These are phyloP conservation scores for Leishmania gerbilli DNA, from an alignment of 208 protist genomes.

Conservation along the genomic window DNA sequence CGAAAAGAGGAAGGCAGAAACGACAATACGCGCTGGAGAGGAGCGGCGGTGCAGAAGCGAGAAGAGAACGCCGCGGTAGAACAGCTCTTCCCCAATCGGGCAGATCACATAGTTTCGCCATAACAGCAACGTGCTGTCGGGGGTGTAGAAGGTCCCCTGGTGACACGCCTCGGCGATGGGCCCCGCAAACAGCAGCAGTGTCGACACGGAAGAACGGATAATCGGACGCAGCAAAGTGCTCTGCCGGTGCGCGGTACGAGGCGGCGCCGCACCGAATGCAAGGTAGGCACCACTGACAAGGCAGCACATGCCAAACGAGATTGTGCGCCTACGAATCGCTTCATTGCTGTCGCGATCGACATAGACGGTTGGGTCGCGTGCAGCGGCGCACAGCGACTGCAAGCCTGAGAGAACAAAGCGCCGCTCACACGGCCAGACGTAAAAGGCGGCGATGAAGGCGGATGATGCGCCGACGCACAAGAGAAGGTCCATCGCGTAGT, in stretches of 20 bases:
- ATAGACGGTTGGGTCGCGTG: conserved; percentile 26
- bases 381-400: conserved; percentile 39
- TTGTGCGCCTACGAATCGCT: conserved; percentile 40
- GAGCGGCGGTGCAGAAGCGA: conserved; percentile 38
- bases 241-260: background rate
- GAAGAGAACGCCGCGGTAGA: conserved; percentile 75
- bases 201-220: conserved; percentile 23
- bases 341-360: conserved; percentile 47
- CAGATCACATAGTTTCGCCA: conserved; percentile 60
- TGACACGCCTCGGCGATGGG: conserved; percentile 30
- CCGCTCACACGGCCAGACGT: conserved; percentile 55
- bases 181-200: conserved; percentile 50
- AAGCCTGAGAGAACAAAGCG: conserved; percentile 31
- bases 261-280: background rate
- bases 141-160: conserved; percentile 2
- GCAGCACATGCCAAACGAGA: conserved; percentile 26
- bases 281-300: conserved; percentile 20
- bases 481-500: conserved; percentile 47
- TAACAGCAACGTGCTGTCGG: conserved; percentile 12
- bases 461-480: conserved; percentile 27
- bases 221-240: background rate
- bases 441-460: conserved; percentile 66
- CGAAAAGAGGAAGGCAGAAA: conserved; percentile 61
- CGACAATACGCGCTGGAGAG: conserved; percentile 25
- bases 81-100: conserved; percentile 74